Conservation (phyloP, 306 rosid genomes). For the Glycine soja region DNA sequence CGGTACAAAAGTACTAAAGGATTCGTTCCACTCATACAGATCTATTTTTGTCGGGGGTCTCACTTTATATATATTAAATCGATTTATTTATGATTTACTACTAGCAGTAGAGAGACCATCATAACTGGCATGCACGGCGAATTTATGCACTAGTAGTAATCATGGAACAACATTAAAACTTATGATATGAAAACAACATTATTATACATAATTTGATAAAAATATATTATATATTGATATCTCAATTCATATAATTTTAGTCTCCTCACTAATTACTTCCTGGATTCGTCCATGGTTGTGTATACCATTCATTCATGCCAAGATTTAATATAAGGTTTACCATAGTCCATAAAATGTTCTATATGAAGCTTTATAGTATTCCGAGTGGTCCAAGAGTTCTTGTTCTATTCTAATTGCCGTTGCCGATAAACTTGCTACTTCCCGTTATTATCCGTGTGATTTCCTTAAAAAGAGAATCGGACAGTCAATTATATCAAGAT, state of each 20-base stretch:
- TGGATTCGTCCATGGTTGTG: neutral
- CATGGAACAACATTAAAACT: too few relatives aligned
- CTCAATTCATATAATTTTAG: neutral
- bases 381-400: neutral
- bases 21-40: neutral
- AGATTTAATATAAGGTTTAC: too few relatives aligned
- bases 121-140: neutral
- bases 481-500: neutral
- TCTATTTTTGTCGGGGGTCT: neutral
- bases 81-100: neutral
- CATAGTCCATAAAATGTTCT: neutral
- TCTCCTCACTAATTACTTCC: neutral
- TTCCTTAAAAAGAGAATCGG: slow-evolving; percentile 5
- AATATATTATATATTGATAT: neutral
- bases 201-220: too few relatives aligned
- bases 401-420: neutral
- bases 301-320: too few relatives aligned
- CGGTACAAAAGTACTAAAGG: neutral
- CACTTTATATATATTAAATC: neutral
- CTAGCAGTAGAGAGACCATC: neutral
- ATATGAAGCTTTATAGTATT: neutral
- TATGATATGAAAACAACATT: too few relatives aligned
- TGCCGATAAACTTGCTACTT: neutral
- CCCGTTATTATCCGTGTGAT: neutral
- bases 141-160: too few relatives aligned